Base-by-base conservation (phyloP, 2,329 filamentous ascomycete genomes). In the Myriosclerotinia duriaeana region DNA sequence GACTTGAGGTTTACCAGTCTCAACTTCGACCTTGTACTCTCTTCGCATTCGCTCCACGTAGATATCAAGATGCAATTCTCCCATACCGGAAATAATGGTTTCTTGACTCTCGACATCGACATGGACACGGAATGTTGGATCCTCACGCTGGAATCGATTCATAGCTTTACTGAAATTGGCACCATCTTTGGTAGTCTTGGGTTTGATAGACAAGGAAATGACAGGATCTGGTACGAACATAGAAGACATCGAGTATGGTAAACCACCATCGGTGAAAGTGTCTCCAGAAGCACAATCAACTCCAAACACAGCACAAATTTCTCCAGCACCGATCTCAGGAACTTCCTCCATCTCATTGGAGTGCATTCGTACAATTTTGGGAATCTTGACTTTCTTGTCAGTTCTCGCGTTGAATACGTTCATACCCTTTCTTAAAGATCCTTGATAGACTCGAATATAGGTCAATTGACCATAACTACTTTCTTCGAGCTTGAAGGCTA, bases 271-370 rank as follows among this genome's bases (percentile, higher is more conserved):
- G 22, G 95, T 98, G 80, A 99, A 99, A 53, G 94, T 98, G 78
- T 99, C 95, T 74, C 95, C 95, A 53, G 94, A 98, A 46, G 95
- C 93, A 78, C 95, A 99, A 74, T 99, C 95, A 65, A 99, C 91
- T 76, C 95, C 95, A 76, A 99, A 99, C 67, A 99, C 95, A 69
- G 95, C 95, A 77, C 95, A 99, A 71, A 99, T 99, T 79, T 99
- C 95, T 79, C 95, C 95, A 64, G 95, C 94, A 63, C 93, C 92
- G 70, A 99, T 90, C 78, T 97, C 93, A 66, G 81, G 83, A 40
- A 97, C 92, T 76, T 99, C 95, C 79, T 99, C 95, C 94, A 99
- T 97, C 77, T 99, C 95, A 77, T 98, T 97, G 55, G 93, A 97
- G 83, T 99, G 95, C 95, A 99, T 99, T 70, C 95, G 92, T 69